Percentiles rank a stretch among this genome's conserved stretches.
Conservation (phyloP, 169 alveolate species). For the Eimeria brunetti region DNA sequence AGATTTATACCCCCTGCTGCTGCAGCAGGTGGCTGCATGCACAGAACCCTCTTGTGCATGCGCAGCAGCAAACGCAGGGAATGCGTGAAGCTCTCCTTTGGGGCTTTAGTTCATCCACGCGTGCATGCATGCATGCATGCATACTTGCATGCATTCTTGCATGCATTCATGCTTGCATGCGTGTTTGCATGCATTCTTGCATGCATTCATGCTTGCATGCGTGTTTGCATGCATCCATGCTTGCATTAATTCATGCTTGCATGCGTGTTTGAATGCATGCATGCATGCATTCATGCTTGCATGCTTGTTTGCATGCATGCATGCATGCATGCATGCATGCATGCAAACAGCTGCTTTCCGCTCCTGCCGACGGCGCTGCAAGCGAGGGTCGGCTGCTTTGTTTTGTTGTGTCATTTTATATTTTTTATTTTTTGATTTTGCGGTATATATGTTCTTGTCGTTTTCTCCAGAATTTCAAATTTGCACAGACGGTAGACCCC, state of each 20-base stretch:
- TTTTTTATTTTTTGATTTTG: not conserved
- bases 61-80: not conserved
- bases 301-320: not conserved
- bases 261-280: no score
- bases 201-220: no score
- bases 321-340: not conserved
- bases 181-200: no score
- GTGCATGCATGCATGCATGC: no score
- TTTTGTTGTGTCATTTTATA: not conserved
- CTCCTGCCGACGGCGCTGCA: not conserved
- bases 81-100: not conserved
- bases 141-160: no score
- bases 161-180: no score
- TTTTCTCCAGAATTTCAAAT: not conserved
- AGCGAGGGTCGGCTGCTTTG: not conserved
- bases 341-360: not conserved
- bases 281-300: no score
- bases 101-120: no score
- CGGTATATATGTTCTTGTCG: not conserved
- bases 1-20: conserved; percentile 59
- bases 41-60: conserved; percentile 33
- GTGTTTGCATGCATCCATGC: no score
- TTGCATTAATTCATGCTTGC: no score
- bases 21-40: conserved; percentile 36
- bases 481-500: not conserved